Percentiles rank a stretch among this genome's conserved stretches.
These are phyloP conservation scores for Mycena vulgaris DNA, from an alignment of 768 basidiomycete species.

Conservation along the genomic window DNA sequence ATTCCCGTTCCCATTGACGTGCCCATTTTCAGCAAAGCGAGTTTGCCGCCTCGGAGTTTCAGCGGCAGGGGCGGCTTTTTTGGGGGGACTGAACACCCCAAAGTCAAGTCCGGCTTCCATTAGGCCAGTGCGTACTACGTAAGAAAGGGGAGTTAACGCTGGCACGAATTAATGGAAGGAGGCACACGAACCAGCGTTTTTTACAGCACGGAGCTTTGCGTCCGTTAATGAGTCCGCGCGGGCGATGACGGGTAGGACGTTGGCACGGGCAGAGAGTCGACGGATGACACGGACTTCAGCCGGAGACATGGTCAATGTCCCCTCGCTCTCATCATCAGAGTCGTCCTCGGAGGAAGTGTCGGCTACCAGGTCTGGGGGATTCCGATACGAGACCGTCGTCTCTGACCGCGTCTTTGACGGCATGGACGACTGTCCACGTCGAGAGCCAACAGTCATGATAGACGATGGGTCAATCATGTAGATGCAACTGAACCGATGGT, in stretches of 20 bases:
- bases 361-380: slow-evolving; percentile 68
- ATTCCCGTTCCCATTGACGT: slow-evolving; percentile 43
- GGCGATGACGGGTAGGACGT: slow-evolving; percentile 87
- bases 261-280: slow-evolving; percentile 80
- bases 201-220: slow-evolving; percentile 77
- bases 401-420: slow-evolving; percentile 77
- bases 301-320: slow-evolving; percentile 77
- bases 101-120: slow-evolving; percentile 79
- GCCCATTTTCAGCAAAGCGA: slow-evolving; percentile 50
- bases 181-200: slow-evolving; percentile 65
- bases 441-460: slow-evolving; percentile 69
- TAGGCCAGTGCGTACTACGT: slow-evolving; percentile 74
- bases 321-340: slow-evolving; percentile 64
- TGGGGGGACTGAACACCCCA: slow-evolving; percentile 77
- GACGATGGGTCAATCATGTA: slow-evolving; percentile 88
- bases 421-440: slow-evolving; percentile 63
- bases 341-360: slow-evolving; percentile 69
- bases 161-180: slow-evolving; percentile 12
- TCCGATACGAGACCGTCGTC: slow-evolving; percentile 69
- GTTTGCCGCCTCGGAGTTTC: slow-evolving; percentile 54
- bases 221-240: slow-evolving; percentile 89
- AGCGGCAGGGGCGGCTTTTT: slow-evolving; percentile 41
- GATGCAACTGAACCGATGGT: slow-evolving; percentile 70
- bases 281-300: slow-evolving; percentile 85
- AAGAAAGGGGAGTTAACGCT: slow-evolving; percentile 12